These are phyloP conservation scores for Aspergillus egyptiacus DNA, from an alignment of 495 filamentous ascomycete species.

Conservation along the genomic window DNA sequence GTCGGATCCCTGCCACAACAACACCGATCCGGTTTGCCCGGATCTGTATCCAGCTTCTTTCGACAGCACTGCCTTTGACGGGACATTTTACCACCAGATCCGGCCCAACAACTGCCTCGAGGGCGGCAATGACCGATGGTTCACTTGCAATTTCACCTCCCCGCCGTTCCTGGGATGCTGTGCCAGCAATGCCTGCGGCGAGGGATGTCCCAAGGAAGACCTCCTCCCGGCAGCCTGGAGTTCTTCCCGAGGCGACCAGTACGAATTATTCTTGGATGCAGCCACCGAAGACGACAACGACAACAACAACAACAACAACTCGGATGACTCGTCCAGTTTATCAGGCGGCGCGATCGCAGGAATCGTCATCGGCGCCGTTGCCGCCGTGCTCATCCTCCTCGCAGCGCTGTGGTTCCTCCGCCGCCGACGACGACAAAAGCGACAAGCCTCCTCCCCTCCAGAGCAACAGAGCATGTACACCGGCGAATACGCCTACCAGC, in stretches of 20 bases:
- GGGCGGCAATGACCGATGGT: constrained; percentile 11
- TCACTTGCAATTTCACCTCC: constrained; percentile 18
- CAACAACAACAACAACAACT: not conserved
- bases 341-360: constrained; percentile 2
- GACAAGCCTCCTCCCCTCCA: not conserved
- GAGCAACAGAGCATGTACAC: not conserved
- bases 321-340: not conserved
- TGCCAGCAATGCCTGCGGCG: constrained; percentile 10
- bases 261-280: constrained; percentile 16
- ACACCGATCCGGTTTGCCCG: constrained; percentile 15
- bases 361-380: not conserved
- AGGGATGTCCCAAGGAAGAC: constrained; percentile 19
- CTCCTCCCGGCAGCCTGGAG: constrained; percentile 20
- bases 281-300: not conserved
- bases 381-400: not conserved
- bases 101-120: constrained; percentile 19
- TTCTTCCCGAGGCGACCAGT: constrained; percentile 3
- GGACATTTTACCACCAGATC: constrained; percentile 5
- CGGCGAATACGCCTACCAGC: not conserved
- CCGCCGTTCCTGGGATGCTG: constrained; percentile 28
- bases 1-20: constrained; percentile 20
- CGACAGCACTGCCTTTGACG: constrained; percentile 5
- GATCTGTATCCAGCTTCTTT: constrained; percentile 18
- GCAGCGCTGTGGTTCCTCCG: not conserved
- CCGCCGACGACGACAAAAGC: not conserved